Evolutionary conservation across 495 filamentous ascomycete species (phyloP).

Genomic region (Talaromyces proteolyticus): DNA sequence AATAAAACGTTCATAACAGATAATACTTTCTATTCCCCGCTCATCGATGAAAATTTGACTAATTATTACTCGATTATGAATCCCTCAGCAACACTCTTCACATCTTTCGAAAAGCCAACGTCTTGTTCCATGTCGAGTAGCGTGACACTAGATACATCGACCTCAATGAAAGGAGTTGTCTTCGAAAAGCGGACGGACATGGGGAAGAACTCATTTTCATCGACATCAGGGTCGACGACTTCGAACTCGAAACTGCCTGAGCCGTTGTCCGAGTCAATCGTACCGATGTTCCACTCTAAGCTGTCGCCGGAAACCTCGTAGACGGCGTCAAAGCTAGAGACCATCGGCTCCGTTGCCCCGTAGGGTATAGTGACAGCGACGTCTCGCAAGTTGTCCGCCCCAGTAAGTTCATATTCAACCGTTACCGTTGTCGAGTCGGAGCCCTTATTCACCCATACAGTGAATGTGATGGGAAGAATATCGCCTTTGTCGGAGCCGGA

Average conservation of each 20-base stretch:
- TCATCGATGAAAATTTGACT: too few species aligned
- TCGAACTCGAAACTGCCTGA: constrained; percentile 92
- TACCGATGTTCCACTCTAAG: constrained; percentile 86
- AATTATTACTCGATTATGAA: constrained; percentile 77
- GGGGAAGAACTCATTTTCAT: constrained; percentile 91
- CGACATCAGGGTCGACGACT: constrained; percentile 68
- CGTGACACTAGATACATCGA: constrained; percentile 72
- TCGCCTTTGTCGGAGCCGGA: constrained; percentile 66
- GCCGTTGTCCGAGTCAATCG: constrained; percentile 70
- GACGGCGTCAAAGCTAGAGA: constrained; percentile 87
- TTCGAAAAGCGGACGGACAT: constrained; percentile 91
- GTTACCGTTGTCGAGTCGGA: constrained; percentile 77
- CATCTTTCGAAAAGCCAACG: constrained; percentile 81
- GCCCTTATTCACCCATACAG: constrained; percentile 90
- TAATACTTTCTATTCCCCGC: too few species aligned
- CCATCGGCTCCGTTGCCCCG: constrained; percentile 69
- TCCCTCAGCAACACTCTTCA: constrained; percentile 76
- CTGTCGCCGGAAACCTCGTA: constrained; percentile 94
- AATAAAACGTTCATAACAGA: too few species aligned
- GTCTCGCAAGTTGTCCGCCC: constrained; percentile 68
- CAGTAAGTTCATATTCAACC: constrained; percentile 88
- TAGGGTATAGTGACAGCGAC: constrained; percentile 86
- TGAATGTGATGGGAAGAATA: constrained; percentile 82
- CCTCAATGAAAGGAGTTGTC: constrained; percentile 77
- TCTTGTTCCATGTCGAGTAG: constrained; percentile 77